Evolutionary conservation across 140 eudicot genomes (phyloP), one percentile per base, ranked within the genome.

Genomic region (Erigeron philadelphicus): DNA sequence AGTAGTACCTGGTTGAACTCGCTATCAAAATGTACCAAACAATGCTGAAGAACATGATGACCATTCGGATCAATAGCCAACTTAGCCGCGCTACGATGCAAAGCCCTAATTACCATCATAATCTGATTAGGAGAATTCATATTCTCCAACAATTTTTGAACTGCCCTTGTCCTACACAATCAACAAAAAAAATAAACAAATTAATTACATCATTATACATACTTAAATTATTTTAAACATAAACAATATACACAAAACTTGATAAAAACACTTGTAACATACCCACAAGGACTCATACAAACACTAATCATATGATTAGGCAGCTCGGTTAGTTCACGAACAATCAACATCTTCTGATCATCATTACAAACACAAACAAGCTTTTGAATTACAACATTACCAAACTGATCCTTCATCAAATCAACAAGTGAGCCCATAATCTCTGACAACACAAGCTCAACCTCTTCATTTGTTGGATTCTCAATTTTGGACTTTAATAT

Each of bases 11-110:
- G 76, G 58, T 81, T 81, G 68, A 75, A 69, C 61, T 85, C 88
- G 57, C 38, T 40, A 15, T 81, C 67, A 75, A 75, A 89, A 55
- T 80, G 72, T 7, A 69, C 56, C 66, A 89, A 68, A 55, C 96
- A 89, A 64, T 56, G 66, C 67, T 78, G 83, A 47, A 89, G 54
- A 46, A 89, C 94, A 80, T 84, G 90, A 66, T 86, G 86, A 19
- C 96, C 96, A 67, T 78, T 76, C 6, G 66, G 69, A 66, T 89
- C 90, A 70, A 8, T 84, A 12, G 86, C 83, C 85, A 89, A 73
- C 61, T 44, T 72, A 1, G 78, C 77, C 16, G 82, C 83, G 65
- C 81, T 81, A 6, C 72, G 81, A 69, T 75, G 70, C 63, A 89
- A 70, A 67, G 84, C 86, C 61, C 83, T 62, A 57, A 84, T 67